Base-by-base conservation (phyloP, 768 basidiomycete species). In the Gautieria morchelliformis region DNA sequence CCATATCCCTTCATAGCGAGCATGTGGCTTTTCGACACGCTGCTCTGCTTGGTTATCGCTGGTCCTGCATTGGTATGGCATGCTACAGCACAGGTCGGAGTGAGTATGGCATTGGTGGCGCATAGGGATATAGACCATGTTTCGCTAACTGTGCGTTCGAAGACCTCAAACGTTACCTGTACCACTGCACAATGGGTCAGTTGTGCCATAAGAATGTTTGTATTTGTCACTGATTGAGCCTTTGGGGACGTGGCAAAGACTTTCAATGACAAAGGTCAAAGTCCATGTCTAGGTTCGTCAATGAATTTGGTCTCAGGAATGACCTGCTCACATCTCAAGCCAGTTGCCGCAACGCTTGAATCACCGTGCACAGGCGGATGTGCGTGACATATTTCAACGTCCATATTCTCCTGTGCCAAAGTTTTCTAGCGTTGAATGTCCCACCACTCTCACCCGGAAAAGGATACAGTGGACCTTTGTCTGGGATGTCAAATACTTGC, bases 401-500 rank as follows among this genome's bases (percentile, higher is more conserved):
- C 17, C 24, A 22, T 44, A 12, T 3, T 2, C 22, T n/a, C 27
- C 20, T 17, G 9, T 19, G 10, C 24, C 19, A 46, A n/a, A 15
- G 27, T 47, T 20, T 49, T 15, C 2, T 11, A 49, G 48, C 14
- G 15, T 30, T 12, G 22, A 30, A 49, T 11, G 27, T 49, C 5
- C 3, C 48, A 7, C 27, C 48, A 49, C 17, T 49, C 24, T 11
- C 32, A 9, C 53, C 53, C 45, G 53, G 53, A 2, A 42, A 55
- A 3, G 53, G 20, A 8, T 55, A 55, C 19, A 9, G 9, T 9
- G 41, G 45, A 15, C 53, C 53, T n/a, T 9, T 44, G 8, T 3
- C 45, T 11, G 48, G 27, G 15, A 3, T 6, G 5, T 42, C 22
- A 1, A 42, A 55, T 19, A 10, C n/a, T 10, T 83, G 83, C 59